Percentiles rank a stretch among this genome's conserved stretches.
Conservation (phyloP, 306 rosid species). For the Vachellia pachyceras region DNA sequence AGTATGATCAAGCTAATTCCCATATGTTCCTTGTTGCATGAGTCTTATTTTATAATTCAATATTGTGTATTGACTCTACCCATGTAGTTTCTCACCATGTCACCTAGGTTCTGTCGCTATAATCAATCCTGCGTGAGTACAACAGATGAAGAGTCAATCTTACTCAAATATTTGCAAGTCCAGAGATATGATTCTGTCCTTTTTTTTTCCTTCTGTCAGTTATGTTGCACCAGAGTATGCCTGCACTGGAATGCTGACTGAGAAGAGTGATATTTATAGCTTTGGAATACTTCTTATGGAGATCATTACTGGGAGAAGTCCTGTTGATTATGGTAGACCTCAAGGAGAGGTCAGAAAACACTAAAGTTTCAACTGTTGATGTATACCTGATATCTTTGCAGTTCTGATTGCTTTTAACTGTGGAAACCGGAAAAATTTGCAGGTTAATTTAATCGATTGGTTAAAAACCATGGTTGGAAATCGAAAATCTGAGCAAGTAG, state of each 20-base stretch:
- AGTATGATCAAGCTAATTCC: conserved; percentile 48
- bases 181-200: conserved; percentile 38
- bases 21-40: neutral
- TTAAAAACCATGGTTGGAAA: conserved; percentile 87
- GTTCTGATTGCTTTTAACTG: conserved; percentile 33
- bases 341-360: conserved; percentile 80
- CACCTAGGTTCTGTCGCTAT: neutral
- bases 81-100: neutral
- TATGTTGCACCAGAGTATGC: conserved; percentile 99
- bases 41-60: neutral
- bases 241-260: conserved; percentile 95
- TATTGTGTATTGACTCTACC: neutral
- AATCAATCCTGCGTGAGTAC: conserved; percentile 7
- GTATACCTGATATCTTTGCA: neutral
- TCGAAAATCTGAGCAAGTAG: conserved; percentile 80
- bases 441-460: conserved; percentile 96
- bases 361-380: neutral
- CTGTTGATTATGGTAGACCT: conserved; percentile 89
- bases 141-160: neutral
- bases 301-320: conserved; percentile 84
- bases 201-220: conserved; percentile 53
- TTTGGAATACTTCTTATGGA: conserved; percentile 96
- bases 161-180: neutral
- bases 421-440: conserved; percentile 28
- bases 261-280: conserved; percentile 95